Evolutionary conservation across 2,329 filamentous ascomycete genomes (phyloP).

Genomic region (Aspergillus sp.): DNA sequence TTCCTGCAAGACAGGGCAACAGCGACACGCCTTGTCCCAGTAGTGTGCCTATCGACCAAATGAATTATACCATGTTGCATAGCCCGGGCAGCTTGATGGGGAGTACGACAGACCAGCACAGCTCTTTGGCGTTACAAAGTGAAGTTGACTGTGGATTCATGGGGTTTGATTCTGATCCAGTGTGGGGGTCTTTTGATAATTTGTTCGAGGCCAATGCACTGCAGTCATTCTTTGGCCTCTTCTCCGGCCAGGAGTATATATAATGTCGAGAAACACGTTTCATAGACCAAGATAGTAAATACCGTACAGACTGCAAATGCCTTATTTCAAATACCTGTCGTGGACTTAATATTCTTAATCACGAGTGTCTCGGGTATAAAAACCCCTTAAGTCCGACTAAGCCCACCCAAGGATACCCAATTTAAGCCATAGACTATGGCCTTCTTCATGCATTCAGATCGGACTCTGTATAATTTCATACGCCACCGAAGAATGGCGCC

Average conservation of each 20-base stretch:
- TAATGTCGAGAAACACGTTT: background rate
- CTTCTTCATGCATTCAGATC: no score
- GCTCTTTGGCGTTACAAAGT: background rate
- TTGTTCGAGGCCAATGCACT: conserved; percentile 1
- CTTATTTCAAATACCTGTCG: no score
- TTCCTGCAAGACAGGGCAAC: background rate
- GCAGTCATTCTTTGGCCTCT: background rate
- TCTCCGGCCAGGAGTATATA: conserved; percentile 1
- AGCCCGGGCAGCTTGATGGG: background rate
- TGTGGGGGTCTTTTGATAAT: conserved; percentile 1
- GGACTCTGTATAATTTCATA: no score
- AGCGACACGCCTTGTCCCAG: background rate
- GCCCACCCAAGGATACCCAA: no score
- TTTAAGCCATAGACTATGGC: no score
- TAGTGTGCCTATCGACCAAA: background rate
- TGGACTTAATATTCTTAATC: no score
- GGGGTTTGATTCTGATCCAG: background rate
- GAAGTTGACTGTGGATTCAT: background rate
- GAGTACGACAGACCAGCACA: background rate
- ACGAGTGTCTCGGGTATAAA: no score
- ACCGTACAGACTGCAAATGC: no score
- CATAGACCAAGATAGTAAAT: no score
- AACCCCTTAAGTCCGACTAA: no score
- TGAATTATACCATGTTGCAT: background rate
- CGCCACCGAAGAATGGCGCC: background rate